Evolutionary conservation across 78 protist species (phyloP).

Genomic region (Dictyostelium capitatum): DNA sequence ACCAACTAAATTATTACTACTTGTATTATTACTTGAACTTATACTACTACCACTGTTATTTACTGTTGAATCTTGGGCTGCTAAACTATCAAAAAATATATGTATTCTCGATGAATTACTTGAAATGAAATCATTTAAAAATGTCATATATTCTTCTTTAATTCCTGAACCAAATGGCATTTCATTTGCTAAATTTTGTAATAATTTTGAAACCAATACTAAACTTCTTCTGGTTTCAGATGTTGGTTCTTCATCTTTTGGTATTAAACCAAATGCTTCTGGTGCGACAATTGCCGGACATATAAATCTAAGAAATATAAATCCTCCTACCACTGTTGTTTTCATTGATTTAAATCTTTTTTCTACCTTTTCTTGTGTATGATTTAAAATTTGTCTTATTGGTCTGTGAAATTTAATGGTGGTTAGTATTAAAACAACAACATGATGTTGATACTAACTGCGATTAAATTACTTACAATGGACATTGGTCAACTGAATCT

Average conservation of each 20-base stretch:
- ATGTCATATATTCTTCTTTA: conserved; percentile 60
- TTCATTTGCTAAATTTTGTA: conserved; percentile 68
- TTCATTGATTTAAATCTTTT: conserved; percentile 53
- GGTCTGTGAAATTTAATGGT: neutral
- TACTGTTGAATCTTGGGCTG: conserved; percentile 21
- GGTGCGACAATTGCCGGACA: conserved; percentile 84
- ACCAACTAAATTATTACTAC: neutral
- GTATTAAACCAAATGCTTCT: conserved; percentile 64
- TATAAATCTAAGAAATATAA: conserved; percentile 53
- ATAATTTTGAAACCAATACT: conserved; percentile 52
- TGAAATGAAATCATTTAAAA: conserved; percentile 38
- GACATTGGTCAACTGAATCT: conserved; percentile 49
- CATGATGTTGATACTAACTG: neutral
- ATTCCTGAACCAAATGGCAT: conserved; percentile 74
- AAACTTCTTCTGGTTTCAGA: conserved; percentile 56
- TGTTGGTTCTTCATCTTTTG: conserved; percentile 27
- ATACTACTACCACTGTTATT: neutral
- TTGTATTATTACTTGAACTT: neutral
- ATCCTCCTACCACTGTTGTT: conserved; percentile 72
- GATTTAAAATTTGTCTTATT: conserved; percentile 46
- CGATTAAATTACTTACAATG: neutral
- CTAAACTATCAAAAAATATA: conserved; percentile 53
- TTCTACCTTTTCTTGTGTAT: conserved; percentile 66
- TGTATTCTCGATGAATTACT: conserved; percentile 34
- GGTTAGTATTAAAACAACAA: neutral